phyloP scores from a whole-genome alignment of 768 basidiomycete species.

The Asterophora parasitica region DNA sequence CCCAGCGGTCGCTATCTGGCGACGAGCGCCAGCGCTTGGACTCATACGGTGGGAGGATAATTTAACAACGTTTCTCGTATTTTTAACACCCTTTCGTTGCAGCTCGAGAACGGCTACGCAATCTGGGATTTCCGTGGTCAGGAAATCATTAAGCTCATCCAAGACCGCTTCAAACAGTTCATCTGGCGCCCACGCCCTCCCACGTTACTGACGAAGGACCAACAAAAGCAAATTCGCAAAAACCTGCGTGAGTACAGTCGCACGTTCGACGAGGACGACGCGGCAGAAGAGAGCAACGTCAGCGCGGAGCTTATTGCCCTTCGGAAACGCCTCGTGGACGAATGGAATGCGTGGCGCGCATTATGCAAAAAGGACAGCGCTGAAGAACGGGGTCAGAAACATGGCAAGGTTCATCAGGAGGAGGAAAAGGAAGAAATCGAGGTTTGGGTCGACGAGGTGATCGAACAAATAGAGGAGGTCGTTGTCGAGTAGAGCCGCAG shows the following conservation, averaged over 20 bases:
- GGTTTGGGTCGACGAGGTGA: conserved; percentile 88
- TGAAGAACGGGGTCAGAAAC: conserved; percentile 11
- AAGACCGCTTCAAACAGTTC: conserved; percentile 98
- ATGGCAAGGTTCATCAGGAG: conserved; percentile 19
- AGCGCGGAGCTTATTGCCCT: conserved; percentile 90
- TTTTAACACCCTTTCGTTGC: conserved; percentile 11
- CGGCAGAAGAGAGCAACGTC: conserved; percentile 90
- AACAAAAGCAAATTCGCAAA: conserved; percentile 80
- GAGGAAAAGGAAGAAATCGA: conserved; percentile 83
- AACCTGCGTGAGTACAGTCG: conserved; percentile 91
- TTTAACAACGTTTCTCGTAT: conserved; percentile 1
- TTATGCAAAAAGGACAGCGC: conserved; percentile 38
- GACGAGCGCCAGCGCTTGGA: conserved; percentile 93
- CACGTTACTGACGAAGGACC: conserved; percentile 80
- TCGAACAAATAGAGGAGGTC: conserved; percentile 87
- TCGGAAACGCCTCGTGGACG: conserved; percentile 88
- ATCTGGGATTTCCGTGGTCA: conserved; percentile 99
- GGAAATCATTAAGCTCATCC: conserved; percentile 81
- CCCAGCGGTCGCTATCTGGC: conserved; percentile 91
- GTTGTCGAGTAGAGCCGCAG: conserved; percentile 42
- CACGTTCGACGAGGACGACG: conserved; percentile 94
- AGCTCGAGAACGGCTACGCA: conserved; percentile 96
- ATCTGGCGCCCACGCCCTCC: conserved; percentile 97
- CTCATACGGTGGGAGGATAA: conserved; percentile 66
- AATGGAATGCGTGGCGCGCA: conserved; percentile 97